A percentile compares a stretch with the other conserved stretches of the same genome.
These are phyloP conservation scores for Dendrobium nobile DNA, from an alignment of 106 monocot genomes.

Conservation along the genomic window DNA sequence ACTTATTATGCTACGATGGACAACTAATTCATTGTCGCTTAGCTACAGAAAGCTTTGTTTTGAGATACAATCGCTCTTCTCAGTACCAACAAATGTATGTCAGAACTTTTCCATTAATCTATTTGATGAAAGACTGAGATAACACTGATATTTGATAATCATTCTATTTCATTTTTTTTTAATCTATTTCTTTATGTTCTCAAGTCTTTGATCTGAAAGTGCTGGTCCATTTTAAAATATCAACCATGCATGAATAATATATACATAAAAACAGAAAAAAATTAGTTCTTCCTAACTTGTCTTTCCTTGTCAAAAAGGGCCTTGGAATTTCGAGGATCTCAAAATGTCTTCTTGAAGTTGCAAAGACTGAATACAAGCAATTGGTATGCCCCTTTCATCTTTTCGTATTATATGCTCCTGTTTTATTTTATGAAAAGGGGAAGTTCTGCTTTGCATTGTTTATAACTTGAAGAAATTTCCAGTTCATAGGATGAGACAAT, in stretches of 20 bases:
- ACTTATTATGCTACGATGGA: not conserved
- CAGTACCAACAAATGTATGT: too few relatives aligned
- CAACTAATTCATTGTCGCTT: not conserved
- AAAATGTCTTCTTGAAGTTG: conserved; percentile 1
- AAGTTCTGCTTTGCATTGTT: not conserved
- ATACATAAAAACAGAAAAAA: not conserved
- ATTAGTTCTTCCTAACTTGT: not conserved
- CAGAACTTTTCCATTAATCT: too few relatives aligned
- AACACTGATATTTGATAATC: too few relatives aligned
- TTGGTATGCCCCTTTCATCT: not conserved
- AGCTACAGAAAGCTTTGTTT: not conserved
- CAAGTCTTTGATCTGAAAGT: not conserved
- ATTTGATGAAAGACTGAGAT: too few relatives aligned
- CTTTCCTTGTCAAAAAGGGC: not conserved
- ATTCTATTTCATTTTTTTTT: not conserved
- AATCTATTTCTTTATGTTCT: not conserved
- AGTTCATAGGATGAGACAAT: not conserved
- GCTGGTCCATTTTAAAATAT: not conserved
- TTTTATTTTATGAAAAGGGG: not conserved
- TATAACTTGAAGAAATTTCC: not conserved
- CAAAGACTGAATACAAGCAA: conserved; percentile 6
- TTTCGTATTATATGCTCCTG: not conserved
- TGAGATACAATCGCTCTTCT: not conserved
- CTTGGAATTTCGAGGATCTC: conserved; percentile 10
- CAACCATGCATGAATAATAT: not conserved